phyloP scores from a whole-genome alignment of 306 rosid genomes.

The Ormosia emarginata region DNA sequence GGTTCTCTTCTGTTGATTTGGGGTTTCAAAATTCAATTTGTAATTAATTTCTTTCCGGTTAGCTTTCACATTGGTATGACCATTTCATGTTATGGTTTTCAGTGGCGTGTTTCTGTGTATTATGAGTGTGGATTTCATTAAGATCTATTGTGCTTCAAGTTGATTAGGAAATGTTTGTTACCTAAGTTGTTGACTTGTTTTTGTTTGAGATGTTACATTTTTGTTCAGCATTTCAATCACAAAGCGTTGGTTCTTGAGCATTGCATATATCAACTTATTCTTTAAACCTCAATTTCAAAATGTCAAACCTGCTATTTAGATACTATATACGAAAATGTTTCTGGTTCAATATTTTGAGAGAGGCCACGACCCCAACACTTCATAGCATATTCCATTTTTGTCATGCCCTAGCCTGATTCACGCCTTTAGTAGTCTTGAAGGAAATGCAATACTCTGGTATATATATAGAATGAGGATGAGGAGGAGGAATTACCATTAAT shows the following conservation, averaged over 20 bases:
- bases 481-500: neutral
- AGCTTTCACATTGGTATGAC: neutral
- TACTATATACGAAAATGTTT: neutral
- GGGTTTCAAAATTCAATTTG: neutral
- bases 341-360: neutral
- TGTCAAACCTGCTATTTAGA: neutral
- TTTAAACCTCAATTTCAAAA: neutral
- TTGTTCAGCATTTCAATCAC: neutral
- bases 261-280: neutral
- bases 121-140: neutral
- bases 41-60: neutral
- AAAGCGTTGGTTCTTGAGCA: neutral
- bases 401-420: neutral
- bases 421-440: neutral
- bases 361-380: neutral
- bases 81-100: constrained; percentile 19
- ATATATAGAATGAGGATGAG: neutral
- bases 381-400: neutral
- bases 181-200: neutral
- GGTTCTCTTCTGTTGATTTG: constrained; percentile 10
- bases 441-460: neutral
- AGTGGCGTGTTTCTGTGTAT: neutral
- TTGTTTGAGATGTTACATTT: neutral
- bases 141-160: constrained; percentile 31
- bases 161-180: neutral